Conservation (phyloP, 2,329 filamentous ascomycete species). For the Colletotrichum sp. region DNA sequence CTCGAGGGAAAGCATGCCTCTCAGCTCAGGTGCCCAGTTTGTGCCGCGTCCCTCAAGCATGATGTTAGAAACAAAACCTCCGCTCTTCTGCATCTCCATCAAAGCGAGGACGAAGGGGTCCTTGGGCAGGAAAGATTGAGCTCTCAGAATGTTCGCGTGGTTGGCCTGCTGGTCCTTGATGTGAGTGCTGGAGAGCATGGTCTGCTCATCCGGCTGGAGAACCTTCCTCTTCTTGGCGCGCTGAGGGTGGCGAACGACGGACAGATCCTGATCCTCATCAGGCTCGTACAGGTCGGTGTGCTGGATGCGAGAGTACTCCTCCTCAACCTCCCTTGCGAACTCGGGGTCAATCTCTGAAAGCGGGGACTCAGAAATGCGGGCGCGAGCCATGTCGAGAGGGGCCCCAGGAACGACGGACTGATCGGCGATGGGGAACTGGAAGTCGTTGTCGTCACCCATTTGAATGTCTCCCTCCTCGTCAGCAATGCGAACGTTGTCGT, state of each 20-base stretch:
- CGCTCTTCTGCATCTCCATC: conserved; percentile 90
- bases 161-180: conserved; percentile 89
- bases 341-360: conserved; percentile 73
- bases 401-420: conserved; percentile 59
- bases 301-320: conserved; percentile 57
- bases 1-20: conserved; percentile 89
- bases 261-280: conserved; percentile 60
- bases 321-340: conserved; percentile 63
- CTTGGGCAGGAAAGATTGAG: conserved; percentile 81
- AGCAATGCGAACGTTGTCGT: conserved; percentile 62
- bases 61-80: conserved; percentile 86
- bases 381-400: conserved; percentile 54
- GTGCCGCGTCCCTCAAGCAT: conserved; percentile 80
- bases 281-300: conserved; percentile 67
- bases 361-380: conserved; percentile 72
- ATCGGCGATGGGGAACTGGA: conserved; percentile 65
- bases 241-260: conserved; percentile 71
- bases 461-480: conserved; percentile 69
- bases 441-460: conserved; percentile 64
- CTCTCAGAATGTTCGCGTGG: conserved; percentile 84
- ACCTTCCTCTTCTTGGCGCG: conserved; percentile 79
- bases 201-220: conserved; percentile 81
- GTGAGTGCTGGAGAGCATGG: conserved; percentile 75
- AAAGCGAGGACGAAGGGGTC: conserved; percentile 87
- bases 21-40: conserved; percentile 90